Conservation (phyloP, 495 filamentous ascomycete genomes). For the Talaromyces borbonicus region DNA sequence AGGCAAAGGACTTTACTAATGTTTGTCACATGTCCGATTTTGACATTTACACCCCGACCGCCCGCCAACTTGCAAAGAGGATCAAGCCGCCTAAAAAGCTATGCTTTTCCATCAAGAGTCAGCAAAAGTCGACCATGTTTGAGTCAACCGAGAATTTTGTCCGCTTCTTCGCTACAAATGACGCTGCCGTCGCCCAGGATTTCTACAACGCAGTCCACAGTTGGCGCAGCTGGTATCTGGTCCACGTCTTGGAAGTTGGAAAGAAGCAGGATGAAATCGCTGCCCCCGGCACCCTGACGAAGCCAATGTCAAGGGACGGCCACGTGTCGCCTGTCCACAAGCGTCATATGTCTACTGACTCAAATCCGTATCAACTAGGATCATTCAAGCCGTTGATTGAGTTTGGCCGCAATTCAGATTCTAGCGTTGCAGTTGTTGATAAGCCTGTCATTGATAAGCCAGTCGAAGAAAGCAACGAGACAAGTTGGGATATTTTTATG, state of each 20-base stretch:
- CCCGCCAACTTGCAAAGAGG: constrained; percentile 49
- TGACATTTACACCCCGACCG: constrained; percentile 73
- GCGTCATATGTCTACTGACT: constrained; percentile 24
- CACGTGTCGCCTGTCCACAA: constrained; percentile 16
- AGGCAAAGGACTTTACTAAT: constrained; percentile 47
- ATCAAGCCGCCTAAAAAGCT: constrained; percentile 67
- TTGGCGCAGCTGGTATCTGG: constrained; percentile 87
- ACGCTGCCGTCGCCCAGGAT: constrained; percentile 48
- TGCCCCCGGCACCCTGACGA: constrained; percentile 1
- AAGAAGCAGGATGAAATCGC: constrained; percentile 35
- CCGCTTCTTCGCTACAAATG: constrained; percentile 81
- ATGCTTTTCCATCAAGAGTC: constrained; percentile 86
- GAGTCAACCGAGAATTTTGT: constrained; percentile 73
- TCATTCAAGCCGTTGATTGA: constrained; percentile 44
- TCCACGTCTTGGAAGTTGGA: constrained; percentile 47
- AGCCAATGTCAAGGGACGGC: constrained; percentile 6
- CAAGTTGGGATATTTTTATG: constrained; percentile 18
- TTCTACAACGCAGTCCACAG: constrained; percentile 63
- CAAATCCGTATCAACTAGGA: constrained; percentile 41
- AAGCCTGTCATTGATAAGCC: neutral
- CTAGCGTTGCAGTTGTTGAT: neutral
- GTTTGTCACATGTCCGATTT: constrained; percentile 90
- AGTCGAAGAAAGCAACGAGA: constrained; percentile 10
- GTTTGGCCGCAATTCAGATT: constrained; percentile 4
- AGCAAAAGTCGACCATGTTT: constrained; percentile 84